Percentiles rank a stretch among this genome's conserved stretches.
Evolutionary conservation across 2,329 filamentous ascomycete species (phyloP).

Genomic region (Eurotiales sp.): DNA sequence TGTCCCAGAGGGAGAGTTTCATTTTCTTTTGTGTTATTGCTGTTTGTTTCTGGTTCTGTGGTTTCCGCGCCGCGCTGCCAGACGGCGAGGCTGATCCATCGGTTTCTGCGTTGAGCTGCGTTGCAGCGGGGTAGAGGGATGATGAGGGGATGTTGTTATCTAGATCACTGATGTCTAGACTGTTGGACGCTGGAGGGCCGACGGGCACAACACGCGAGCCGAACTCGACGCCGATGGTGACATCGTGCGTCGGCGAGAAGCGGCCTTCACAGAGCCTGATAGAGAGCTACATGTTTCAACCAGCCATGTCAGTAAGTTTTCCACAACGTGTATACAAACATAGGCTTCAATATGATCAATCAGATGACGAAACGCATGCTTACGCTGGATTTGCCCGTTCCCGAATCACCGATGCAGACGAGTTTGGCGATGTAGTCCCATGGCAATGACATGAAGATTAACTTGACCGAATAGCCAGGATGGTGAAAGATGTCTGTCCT

Average conservation of each 20-base stretch:
- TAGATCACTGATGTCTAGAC: constrained; percentile 48
- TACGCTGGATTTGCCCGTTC: constrained; percentile 85
- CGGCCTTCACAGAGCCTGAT: constrained; percentile 95
- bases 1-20: constrained; percentile 95
- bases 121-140: not conserved
- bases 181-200: constrained; percentile 69
- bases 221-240: constrained; percentile 96
- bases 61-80: constrained; percentile 20
- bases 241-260: constrained; percentile 91
- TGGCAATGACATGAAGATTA: constrained; percentile 51
- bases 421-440: constrained; percentile 99
- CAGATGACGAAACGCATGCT: constrained; percentile 21
- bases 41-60: constrained; percentile 21
- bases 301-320: not conserved
- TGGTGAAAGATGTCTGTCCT: not conserved
- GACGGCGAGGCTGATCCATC: not conserved
- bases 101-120: not conserved
- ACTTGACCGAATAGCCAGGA: not conserved
- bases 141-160: constrained; percentile 2
- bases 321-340: not conserved
- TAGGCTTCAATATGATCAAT: too few species aligned
- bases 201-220: constrained; percentile 90
- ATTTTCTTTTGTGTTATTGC: constrained; percentile 64
- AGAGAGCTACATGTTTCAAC: constrained; percentile 63
- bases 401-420: constrained; percentile 94